phyloP scores from a whole-genome alignment of 2,329 filamentous ascomycete species.

The Lachnellula subtilissima region DNA sequence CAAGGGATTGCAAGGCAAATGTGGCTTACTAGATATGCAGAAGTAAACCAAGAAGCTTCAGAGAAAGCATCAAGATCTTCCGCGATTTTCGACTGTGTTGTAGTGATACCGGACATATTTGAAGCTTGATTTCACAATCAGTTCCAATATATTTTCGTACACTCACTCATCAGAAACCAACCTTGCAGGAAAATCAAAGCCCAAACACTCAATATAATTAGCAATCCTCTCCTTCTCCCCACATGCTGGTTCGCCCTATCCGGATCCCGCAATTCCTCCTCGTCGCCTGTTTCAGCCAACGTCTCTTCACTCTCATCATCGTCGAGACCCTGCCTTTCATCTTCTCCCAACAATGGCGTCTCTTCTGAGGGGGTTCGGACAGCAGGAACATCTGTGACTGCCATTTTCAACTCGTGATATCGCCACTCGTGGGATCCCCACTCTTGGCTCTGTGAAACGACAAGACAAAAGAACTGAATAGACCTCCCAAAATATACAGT shows the following conservation, averaged over 20 bases:
- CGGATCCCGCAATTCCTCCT: constrained; percentile 17
- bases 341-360: constrained; percentile 20
- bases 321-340: neutral
- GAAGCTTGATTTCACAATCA: constrained; percentile 28
- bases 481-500: too few relatives aligned
- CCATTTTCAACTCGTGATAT: neutral
- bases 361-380: constrained; percentile 8
- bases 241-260: constrained; percentile 29
- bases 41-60: constrained; percentile 74
- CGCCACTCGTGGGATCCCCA: too few relatives aligned
- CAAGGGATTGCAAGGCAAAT: neutral
- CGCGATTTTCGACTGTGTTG: constrained; percentile 73
- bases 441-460: too few relatives aligned
- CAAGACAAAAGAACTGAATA: too few relatives aligned
- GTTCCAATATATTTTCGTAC: neutral
- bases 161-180: constrained; percentile 24
- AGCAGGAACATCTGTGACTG: neutral
- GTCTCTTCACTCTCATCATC: constrained; percentile 16
- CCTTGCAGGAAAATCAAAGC: constrained; percentile 57
- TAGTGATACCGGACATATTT: constrained; percentile 78
- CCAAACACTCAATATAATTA: constrained; percentile 50
- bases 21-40: constrained; percentile 56
- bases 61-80: constrained; percentile 70
- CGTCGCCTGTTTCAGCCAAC: constrained; percentile 17
- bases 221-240: constrained; percentile 32